A percentile compares a stretch with the other conserved stretches of the same genome.
Conservation (phyloP, 2,329 filamentous ascomycete genomes). For the Colletotrichum zoysiae region DNA sequence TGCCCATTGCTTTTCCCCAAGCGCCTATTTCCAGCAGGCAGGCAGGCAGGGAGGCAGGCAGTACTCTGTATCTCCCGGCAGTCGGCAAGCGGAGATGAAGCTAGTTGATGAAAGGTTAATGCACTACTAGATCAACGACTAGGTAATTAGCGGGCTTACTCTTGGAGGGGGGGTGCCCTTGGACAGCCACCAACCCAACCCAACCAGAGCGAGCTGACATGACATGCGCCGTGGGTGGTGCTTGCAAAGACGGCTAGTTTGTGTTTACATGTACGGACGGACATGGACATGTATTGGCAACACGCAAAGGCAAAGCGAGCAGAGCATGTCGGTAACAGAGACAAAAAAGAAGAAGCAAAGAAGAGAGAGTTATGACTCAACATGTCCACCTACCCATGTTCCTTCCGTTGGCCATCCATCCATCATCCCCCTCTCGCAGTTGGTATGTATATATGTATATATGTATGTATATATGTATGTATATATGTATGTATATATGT, state of each 20-base stretch:
- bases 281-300: not conserved
- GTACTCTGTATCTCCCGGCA: conserved; percentile 18
- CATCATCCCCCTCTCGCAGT: conserved; percentile 3
- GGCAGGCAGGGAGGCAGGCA: not conserved
- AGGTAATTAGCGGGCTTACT: not conserved
- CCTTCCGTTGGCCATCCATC: conserved; percentile 13
- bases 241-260: not conserved
- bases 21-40: conserved; percentile 10
- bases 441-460: not conserved
- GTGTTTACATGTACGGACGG: not conserved
- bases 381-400: conserved; percentile 14
- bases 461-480: no score
- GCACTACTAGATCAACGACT: conserved; percentile 22
- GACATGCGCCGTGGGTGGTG: not conserved
- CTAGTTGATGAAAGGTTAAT: conserved; percentile 31
- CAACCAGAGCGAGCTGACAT: not conserved
- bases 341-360: not conserved
- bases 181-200: conserved; percentile 8
- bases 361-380: conserved; percentile 5
- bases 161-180: not conserved
- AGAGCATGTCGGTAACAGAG: not conserved
- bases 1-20: conserved; percentile 18
- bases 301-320: not conserved
- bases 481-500: no score
- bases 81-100: conserved; percentile 34